Base-by-base conservation (phyloP, 2,329 filamentous ascomycete species). In the Alternaria burnsii region DNA sequence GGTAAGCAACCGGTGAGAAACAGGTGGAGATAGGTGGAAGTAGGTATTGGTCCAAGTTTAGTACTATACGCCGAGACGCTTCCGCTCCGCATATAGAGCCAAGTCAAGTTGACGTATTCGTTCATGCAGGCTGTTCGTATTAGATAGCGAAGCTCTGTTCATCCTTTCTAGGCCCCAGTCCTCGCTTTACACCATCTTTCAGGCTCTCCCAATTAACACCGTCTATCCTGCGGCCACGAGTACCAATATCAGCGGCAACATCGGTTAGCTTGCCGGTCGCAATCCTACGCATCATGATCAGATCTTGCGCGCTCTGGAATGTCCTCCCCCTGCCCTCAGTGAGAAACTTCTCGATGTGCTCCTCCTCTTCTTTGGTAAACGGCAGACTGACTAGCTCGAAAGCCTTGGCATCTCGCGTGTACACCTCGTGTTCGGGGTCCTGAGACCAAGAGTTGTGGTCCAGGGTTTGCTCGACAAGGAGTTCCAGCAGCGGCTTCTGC, bases 351-450 rank as follows among this genome's bases (percentile, higher is more conserved):
- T 90, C 87, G 63, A 96, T 88, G 90, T 91, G 94, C 5, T 74
- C 74, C 73, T 94, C 91, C 73, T 97, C 93, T 18, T 86, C 81
- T 1, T 82, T 75, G 58, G 87, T 87, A n/a, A 96, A 86, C 0
- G 92, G 91, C 62, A 94, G 78, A 62, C 89, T 89, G 9, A 92
- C 85, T 0, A 96, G 82, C 75, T 94, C 90, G 46, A 87, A 85
- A 0, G 88, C 88, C 18, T 86, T 85, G 16, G 84, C 81, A 3
- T 87, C 86, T 20, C 82, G 76, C 20, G 71, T 62, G 58, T 67
- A 76, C 32, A 56, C 26, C 14, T 60, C 55, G 7, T 66, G 55
- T 28, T 61, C 62, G 0, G 58, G 20, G 8, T 42, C 55, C n/a
- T 50, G 57, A 10, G 58, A 52, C 67, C 64, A 68, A 5, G 51